Evolutionary conservation across 768 basidiomycete species (phyloP).

Genomic region (Mycena galericulata): DNA sequence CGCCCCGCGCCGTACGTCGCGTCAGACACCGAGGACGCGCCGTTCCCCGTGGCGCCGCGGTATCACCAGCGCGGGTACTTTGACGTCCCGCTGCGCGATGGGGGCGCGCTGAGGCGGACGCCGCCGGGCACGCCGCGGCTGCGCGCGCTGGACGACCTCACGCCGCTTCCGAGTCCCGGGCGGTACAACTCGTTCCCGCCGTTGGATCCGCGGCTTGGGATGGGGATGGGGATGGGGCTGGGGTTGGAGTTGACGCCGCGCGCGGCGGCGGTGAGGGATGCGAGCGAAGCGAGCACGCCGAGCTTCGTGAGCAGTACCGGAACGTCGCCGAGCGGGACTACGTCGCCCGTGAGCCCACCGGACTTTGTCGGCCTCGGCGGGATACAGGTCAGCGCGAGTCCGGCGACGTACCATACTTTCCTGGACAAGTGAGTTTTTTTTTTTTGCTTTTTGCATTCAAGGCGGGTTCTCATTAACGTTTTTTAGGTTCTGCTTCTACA

Average conservation of each 20-base stretch:
- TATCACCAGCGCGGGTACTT: slow-evolving; percentile 73
- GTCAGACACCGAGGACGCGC: slow-evolving; percentile 44
- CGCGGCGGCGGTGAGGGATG: slow-evolving; percentile 33
- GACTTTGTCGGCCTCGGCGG: slow-evolving; percentile 28
- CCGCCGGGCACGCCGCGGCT: slow-evolving; percentile 60
- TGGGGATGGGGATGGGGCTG: slow-evolving; percentile 15
- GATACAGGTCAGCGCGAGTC: slow-evolving; percentile 35
- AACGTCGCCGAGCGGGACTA: slow-evolving; percentile 26
- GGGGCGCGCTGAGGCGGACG: slow-evolving; percentile 53
- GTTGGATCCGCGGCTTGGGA: slow-evolving; percentile 26
- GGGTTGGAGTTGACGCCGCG: slow-evolving; percentile 35
- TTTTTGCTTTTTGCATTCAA: slow-evolving; percentile 18
- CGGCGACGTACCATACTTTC: slow-evolving; percentile 67
- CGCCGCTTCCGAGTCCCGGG: slow-evolving; percentile 40
- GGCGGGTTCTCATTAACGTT: not conserved
- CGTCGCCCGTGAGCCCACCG: slow-evolving; percentile 35
- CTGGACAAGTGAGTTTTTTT: slow-evolving; percentile 67
- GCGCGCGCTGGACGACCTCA: slow-evolving; percentile 36
- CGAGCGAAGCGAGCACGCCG: slow-evolving; percentile 32
- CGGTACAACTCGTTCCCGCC: slow-evolving; percentile 55
- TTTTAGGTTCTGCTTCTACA: slow-evolving; percentile 84
- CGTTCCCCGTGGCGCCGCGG: slow-evolving; percentile 47
- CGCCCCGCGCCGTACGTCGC: slow-evolving; percentile 35
- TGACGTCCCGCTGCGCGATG: slow-evolving; percentile 51
- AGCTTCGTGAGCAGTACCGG: slow-evolving; percentile 24